phyloP scores from a whole-genome alignment of 2,329 filamentous ascomycete species.

The Aspergillus aculeatus region DNA sequence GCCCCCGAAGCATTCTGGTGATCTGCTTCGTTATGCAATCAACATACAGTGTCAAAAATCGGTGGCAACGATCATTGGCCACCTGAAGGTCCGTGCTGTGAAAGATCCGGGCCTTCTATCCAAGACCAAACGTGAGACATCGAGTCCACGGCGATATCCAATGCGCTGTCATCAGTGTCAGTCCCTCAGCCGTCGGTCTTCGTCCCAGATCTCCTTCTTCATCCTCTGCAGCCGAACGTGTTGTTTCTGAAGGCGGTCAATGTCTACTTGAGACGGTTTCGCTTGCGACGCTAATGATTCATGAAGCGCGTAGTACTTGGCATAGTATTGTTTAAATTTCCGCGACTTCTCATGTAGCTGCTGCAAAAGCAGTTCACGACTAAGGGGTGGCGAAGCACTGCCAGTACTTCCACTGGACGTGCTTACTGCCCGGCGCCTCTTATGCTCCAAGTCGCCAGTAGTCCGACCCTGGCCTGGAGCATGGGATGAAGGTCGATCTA shows the following conservation, averaged over 20 bases:
- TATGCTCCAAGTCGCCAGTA: constrained; percentile 43
- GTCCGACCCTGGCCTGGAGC: constrained; percentile 25
- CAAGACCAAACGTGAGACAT: constrained; percentile 8
- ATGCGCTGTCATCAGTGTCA: constrained; percentile 17
- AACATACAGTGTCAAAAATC: constrained; percentile 7
- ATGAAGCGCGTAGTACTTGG: constrained; percentile 58
- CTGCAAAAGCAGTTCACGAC: constrained; percentile 37
- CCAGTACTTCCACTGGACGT: constrained; percentile 44
- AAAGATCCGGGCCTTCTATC: constrained; percentile 3
- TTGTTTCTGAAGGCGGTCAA: constrained; percentile 55
- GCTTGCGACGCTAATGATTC: constrained; percentile 42
- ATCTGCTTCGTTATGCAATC: constrained; percentile 16
- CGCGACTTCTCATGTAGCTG: constrained; percentile 43
- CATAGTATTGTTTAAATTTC: constrained; percentile 58
- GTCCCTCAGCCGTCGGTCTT: constrained; percentile 38
- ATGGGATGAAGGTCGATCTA: constrained; percentile 29
- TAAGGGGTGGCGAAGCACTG: constrained; percentile 41
- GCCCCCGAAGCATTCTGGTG: constrained; percentile 13
- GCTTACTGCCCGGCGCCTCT: constrained; percentile 38
- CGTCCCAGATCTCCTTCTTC: constrained; percentile 58
- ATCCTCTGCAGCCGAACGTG: constrained; percentile 55
- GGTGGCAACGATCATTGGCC: constrained; percentile 8
- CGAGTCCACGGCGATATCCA: constrained; percentile 11
- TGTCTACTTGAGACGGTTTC: constrained; percentile 50
- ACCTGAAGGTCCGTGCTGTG: constrained; percentile 12